Conservation (phyloP, 2,329 filamentous ascomycete species). For the Colletotrichum trifolii region DNA sequence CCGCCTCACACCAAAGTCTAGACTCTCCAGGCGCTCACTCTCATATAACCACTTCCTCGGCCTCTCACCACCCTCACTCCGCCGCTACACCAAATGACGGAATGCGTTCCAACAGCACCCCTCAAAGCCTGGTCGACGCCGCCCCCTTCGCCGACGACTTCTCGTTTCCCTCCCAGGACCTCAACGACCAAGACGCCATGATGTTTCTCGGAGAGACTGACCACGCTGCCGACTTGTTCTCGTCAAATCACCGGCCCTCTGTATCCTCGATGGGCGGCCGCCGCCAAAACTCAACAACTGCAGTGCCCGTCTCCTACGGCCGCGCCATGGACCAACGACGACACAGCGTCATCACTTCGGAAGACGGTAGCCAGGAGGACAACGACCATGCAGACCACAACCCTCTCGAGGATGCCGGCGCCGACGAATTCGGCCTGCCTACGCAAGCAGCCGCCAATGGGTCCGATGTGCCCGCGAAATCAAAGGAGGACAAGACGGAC, state of each 20-base stretch:
- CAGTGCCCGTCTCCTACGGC: constrained; percentile 43
- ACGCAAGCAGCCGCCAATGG: constrained; percentile 60
- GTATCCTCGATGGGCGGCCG: constrained; percentile 50
- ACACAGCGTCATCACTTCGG: constrained; percentile 53
- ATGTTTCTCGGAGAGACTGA: constrained; percentile 48
- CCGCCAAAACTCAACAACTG: constrained; percentile 50
- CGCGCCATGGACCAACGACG: constrained; percentile 41
- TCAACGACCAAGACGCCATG: constrained; percentile 56
- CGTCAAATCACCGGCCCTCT: constrained; percentile 44
- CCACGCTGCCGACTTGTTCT: constrained; percentile 46
- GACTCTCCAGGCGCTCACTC: constrained; percentile 36
- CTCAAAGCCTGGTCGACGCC: constrained; percentile 55
- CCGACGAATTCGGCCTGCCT: constrained; percentile 69
- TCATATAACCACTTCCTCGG: constrained; percentile 33
- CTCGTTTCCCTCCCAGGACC: constrained; percentile 60
- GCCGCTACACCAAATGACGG: constrained; percentile 43
- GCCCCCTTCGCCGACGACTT: constrained; percentile 63
- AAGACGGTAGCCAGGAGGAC: constrained; percentile 54
- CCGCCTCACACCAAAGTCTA: constrained; percentile 38
- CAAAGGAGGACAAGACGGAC: constrained; percentile 69
- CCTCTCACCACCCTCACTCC: constrained; percentile 32
- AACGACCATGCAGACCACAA: constrained; percentile 56
- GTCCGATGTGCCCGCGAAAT: constrained; percentile 63
- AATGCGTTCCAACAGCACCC: constrained; percentile 48
- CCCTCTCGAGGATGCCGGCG: constrained; percentile 63